Base-by-base conservation (phyloP, 495 filamentous ascomycete species). In the Annulohypoxylon stygium region DNA sequence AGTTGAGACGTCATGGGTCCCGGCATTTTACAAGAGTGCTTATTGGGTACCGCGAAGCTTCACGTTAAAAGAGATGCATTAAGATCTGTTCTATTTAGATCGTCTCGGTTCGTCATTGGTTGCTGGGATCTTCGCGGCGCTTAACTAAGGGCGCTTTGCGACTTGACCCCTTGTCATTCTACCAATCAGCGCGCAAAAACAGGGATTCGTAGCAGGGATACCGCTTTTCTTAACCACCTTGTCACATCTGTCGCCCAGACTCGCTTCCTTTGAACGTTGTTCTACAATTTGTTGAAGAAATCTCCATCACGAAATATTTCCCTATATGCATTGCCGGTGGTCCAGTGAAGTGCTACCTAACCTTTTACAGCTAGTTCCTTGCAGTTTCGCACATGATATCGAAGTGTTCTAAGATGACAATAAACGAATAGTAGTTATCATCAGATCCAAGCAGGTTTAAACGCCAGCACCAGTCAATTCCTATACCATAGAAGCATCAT, bases 231-330 rank as follows among this genome's bases (percentile, higher is more conserved):
- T 34, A 41, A 48, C 72, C 55, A 57, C 59, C 37, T 70, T 51
- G 73, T 78, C 76, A 78, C 76, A 76, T 76, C 66, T 73, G 57
- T 72, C 68, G 71, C 71, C 67, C 68, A 59, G 16, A 53, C 41
- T 58, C 48, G 39, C n/a, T 43, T 53, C 30, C 48, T 61, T 41
- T 0, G 48, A 59, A n/a, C 5, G 33, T 57, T 14, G 37, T 43
- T 54, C 43, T 25, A 51, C 23, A 58, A 61, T 57, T 65, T 16
- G 63, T 63, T 67, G 58, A 72, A 67, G 69, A 72, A 41, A 63
- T 41, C 60, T 23, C 34, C 51, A n/a, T 67, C 69, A 67, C 69
- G 45, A 37, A 71, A 23, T 55, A 16, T 54, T 57, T 70, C 18
- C 33, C 14, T 43, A 14, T 47, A 18, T 20, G 8, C 11, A 47